Base-by-base conservation (phyloP, 1,284 basidiomycete genomes). In the Leccinum fallax region DNA sequence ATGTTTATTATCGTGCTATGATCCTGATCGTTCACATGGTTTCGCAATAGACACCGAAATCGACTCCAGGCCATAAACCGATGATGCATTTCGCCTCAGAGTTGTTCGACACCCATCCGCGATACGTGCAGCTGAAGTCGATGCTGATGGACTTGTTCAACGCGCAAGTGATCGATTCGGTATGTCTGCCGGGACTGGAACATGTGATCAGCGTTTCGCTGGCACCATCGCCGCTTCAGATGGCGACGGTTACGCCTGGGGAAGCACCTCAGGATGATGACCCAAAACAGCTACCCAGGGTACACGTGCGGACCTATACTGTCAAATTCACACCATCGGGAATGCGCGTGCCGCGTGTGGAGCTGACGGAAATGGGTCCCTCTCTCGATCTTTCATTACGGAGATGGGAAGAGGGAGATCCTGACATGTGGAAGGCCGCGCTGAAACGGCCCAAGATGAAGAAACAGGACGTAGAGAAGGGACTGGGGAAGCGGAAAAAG, bases 11-110 rank as follows among this genome's bases (percentile, higher is more conserved):
- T 53, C 53, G 5, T 30, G 15, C 5, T 16, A 26, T n/a, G 49
- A 16, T 51, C 11, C 19, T 48, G 49, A 53, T 30, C 26, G 38
- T 19, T 56, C 40, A 46, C 40, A 48, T 32, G 55, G n/a, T n/a
- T 21, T 24, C 24, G 36, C 8, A 30, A 13, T n/a, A 96, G 92
- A 90, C 91, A 53, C 81, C 88, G 43, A 97, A 97, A 85, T 89
- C 92, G 10, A 90, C 94, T 5, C 87, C 93, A 32, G 96, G 96
- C n/a, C 89, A 95, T 69, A 89, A 92, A 68, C 96, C 97, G 56
- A 78, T 98, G 67, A 90, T 99, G 81, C 95, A 97, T 74, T 99
- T 99, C 75, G 94, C 94, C 32, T 97, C 93, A 2, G 92, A 94
- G 65, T 83, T 97, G 15, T 98, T 97, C 76, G 94, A 96, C 69